A percentile compares a stretch with the other conserved stretches of the same genome.
Conservation (phyloP, 768 basidiomycete species). For the Phylloporus sp. region DNA sequence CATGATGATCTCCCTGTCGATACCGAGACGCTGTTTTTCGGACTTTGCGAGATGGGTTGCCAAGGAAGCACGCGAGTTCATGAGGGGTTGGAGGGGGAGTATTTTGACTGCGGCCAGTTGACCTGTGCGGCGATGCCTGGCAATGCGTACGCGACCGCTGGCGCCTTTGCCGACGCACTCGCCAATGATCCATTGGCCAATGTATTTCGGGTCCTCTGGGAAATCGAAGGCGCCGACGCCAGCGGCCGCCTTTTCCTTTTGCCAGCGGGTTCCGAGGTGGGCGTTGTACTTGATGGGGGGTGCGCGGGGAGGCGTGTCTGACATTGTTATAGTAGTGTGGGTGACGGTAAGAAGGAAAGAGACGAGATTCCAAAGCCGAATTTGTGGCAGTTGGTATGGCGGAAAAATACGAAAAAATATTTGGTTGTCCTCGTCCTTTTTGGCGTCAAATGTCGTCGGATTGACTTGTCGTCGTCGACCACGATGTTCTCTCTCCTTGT, state of each 20-base stretch:
- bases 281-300: conserved; percentile 69
- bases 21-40: conserved; percentile 78
- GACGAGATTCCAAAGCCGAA: no score
- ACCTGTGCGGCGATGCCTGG: conserved; percentile 76
- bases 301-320: conserved; percentile 62
- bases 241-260: conserved; percentile 81
- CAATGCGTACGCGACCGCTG: conserved; percentile 92
- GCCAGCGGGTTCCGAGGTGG: conserved; percentile 78
- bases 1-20: conserved; percentile 95
- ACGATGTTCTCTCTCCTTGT: conserved; percentile 15
- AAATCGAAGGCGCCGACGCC: conserved; percentile 71
- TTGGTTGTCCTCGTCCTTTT: not conserved
- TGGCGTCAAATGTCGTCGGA: conserved; percentile 8
- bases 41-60: conserved; percentile 63
- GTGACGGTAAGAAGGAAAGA: no score
- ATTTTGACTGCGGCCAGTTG: conserved; percentile 97
- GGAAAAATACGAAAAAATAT: no score
- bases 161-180: conserved; percentile 93
- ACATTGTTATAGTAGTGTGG: no score
- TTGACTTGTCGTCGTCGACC: no score
- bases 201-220: conserved; percentile 76
- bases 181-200: conserved; percentile 92
- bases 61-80: conserved; percentile 65
- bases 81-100: conserved; percentile 74
- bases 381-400: no score